Evolutionary conservation across 768 basidiomycete genomes (phyloP).

Genomic region (Leccinum broughii): DNA sequence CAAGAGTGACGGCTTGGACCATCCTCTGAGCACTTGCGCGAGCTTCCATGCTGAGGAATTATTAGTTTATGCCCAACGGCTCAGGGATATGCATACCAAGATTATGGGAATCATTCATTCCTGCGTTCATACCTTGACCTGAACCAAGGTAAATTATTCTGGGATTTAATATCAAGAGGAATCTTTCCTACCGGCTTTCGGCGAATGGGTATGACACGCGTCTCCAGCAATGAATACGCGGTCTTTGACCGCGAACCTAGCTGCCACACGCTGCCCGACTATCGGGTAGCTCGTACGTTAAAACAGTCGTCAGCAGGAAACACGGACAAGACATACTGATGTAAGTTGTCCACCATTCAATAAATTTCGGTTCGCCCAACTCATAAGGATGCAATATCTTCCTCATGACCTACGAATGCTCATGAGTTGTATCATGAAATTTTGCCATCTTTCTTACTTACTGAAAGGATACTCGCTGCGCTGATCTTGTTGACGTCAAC

Average conservation of each 20-base stretch:
- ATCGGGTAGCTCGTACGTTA: neutral
- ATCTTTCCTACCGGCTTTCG: conserved; percentile 52
- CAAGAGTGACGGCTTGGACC: conserved; percentile 39
- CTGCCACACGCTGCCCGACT: conserved; percentile 79
- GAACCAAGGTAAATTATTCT: neutral
- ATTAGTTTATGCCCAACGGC: conserved; percentile 49
- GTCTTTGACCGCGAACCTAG: conserved; percentile 56
- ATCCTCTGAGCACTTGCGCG: conserved; percentile 44
- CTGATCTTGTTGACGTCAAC: conserved; percentile 53
- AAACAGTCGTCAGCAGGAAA: neutral
- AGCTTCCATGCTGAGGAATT: conserved; percentile 45
- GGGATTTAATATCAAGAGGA: neutral
- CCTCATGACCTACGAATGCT: conserved; percentile 46
- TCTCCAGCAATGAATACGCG: conserved; percentile 79
- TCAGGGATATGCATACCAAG: conserved; percentile 40
- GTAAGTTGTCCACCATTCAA: conserved; percentile 77
- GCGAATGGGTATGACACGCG: conserved; percentile 70
- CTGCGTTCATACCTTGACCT: conserved; percentile 80
- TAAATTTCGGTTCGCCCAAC: conserved; percentile 45
- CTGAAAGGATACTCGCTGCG: conserved; percentile 54
- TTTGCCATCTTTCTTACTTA: conserved; percentile 21
- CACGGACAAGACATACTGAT: conserved; percentile 44
- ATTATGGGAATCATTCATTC: conserved; percentile 76
- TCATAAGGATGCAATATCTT: conserved; percentile 58
- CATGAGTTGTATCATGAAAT: neutral